Conservation (phyloP, 768 basidiomycete genomes). For the Pisolithus sp. region DNA sequence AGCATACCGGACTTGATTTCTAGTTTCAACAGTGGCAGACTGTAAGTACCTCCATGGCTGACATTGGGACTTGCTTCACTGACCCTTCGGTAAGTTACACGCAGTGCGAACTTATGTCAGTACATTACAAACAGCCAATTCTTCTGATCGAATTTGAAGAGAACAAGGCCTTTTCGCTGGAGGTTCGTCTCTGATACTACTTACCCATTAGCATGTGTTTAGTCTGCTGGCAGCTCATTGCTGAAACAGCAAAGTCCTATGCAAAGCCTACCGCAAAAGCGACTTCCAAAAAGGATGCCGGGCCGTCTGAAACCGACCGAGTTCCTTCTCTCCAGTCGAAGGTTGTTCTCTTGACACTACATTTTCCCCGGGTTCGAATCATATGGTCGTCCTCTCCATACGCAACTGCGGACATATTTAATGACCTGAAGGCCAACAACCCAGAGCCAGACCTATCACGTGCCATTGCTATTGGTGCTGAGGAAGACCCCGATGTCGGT, state of each 20-base stretch:
- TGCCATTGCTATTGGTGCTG: constrained; percentile 77
- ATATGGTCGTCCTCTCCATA: constrained; percentile 98
- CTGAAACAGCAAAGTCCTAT: constrained; percentile 57
- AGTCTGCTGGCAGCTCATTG: constrained; percentile 40
- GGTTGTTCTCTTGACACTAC: constrained; percentile 79
- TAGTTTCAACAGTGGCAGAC: constrained; percentile 87
- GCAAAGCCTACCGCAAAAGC: constrained; percentile 54
- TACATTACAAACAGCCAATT: constrained; percentile 90
- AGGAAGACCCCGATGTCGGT: constrained; percentile 61
- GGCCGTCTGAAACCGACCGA: constrained; percentile 21
- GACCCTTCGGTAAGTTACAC: constrained; percentile 58
- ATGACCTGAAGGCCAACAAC: constrained; percentile 77
- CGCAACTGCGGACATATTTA: constrained; percentile 86
- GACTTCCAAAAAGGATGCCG: constrained; percentile 41
- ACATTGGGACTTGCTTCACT: not conserved
- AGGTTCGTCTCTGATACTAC: constrained; percentile 41
- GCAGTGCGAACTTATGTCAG: constrained; percentile 96
- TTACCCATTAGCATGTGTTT: not conserved
- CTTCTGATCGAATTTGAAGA: constrained; percentile 97
- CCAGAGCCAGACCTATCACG: constrained; percentile 73
- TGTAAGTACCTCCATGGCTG: constrained; percentile 53
- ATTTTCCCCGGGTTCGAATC: constrained; percentile 88
- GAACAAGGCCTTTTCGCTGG: constrained; percentile 88
- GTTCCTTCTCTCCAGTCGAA: constrained; percentile 76
- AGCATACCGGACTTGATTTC: constrained; percentile 88